Evolutionary conservation across 305 asterid genomes (phyloP), one percentile per base, ranked within the genome.

Genomic region (Fraxinus sp.): DNA sequence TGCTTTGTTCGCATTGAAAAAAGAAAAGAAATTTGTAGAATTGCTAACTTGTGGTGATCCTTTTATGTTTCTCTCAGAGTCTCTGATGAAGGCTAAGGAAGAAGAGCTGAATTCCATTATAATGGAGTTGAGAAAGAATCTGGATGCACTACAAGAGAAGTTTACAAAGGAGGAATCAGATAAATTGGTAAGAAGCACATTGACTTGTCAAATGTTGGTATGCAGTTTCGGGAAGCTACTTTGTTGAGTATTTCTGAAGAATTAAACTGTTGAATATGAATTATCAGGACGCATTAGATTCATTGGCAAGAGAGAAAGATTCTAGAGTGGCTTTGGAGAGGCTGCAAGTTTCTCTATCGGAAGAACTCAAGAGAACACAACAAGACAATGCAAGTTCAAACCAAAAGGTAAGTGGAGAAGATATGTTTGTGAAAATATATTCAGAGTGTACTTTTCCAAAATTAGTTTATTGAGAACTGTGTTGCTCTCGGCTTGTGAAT

Each of bases 31-130:
- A 22, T 78, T 35, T 18, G 18, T 46, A 18, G 18, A 77, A 32
- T 68, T 22, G 55, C 14, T 41, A 26, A 64, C 64, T 77, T n/a
- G 18, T 16, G 39, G 36, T 24, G 59, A 35, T 80, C 52, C 83
- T 66, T 70, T 35, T 84, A 24, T 62, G 3, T 32, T 86, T 64
- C 82, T 83, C 74, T 22, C 83, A 97, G 98, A 97, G 85, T 85
- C 84, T 86, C 64, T 88, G 84, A 90, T 92, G 97, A 91, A 89
- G 89, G 94, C 95, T 13, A 97, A 92, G 83, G 97, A 92, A 85
- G 97, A 95, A 81, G 97, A 95, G 85, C 72, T 92, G 83, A 95
- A 93, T 74, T 91, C 93, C 22, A 92, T 93, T 73, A 92, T 93
- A 33, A 91, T 88, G 92, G 99, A 94, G 79, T 79, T 95, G 83